A percentile compares a stretch with the other conserved stretches of the same genome.
Evolutionary conservation across 371 early-diverging fungal genomes (phyloP).

Genomic region (Apophysomyces sp.): DNA sequence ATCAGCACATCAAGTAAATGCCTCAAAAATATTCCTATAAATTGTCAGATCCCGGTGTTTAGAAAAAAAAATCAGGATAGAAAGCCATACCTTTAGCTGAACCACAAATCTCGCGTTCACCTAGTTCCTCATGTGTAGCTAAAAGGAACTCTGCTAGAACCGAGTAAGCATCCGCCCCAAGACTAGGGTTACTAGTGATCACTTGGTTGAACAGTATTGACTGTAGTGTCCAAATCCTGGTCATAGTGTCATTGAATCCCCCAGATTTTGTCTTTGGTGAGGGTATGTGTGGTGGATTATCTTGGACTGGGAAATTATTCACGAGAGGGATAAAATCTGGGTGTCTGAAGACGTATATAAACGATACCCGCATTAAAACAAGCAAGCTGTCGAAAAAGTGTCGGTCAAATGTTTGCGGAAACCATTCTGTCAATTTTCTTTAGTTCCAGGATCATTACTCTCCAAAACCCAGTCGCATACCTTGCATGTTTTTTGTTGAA

Average conservation of each 20-base stretch:
- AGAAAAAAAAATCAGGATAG: too few species aligned
- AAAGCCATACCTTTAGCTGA: constrained; percentile 55
- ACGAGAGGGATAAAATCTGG: constrained; percentile 48
- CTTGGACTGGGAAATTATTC: constrained; percentile 36
- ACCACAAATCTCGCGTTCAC: constrained; percentile 64
- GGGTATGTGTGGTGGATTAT: constrained; percentile 29
- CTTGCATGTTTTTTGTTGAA: constrained; percentile 3
- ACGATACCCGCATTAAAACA: constrained; percentile 23
- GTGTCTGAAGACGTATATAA: constrained; percentile 43
- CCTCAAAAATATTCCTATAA: constrained; percentile 37
- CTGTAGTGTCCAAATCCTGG: constrained; percentile 33
- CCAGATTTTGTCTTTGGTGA: constrained; percentile 28
- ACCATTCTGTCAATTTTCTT: constrained; percentile 3
- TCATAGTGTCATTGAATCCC: constrained; percentile 29
- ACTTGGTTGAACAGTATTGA: constrained; percentile 18
- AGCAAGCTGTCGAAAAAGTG: constrained; percentile 4
- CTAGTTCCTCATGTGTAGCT: constrained; percentile 63
- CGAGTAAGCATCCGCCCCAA: neutral
- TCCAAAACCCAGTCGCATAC: neutral
- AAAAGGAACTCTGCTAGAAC: constrained; percentile 44
- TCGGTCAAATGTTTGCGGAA: constrained; percentile 4
- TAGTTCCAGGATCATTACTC: neutral
- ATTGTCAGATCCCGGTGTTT: too few species aligned
- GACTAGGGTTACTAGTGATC: neutral
- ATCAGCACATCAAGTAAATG: constrained; percentile 20